These are phyloP conservation scores for Mucor indicus DNA, from an alignment of 371 early-diverging fungal species.

Conservation along the genomic window DNA sequence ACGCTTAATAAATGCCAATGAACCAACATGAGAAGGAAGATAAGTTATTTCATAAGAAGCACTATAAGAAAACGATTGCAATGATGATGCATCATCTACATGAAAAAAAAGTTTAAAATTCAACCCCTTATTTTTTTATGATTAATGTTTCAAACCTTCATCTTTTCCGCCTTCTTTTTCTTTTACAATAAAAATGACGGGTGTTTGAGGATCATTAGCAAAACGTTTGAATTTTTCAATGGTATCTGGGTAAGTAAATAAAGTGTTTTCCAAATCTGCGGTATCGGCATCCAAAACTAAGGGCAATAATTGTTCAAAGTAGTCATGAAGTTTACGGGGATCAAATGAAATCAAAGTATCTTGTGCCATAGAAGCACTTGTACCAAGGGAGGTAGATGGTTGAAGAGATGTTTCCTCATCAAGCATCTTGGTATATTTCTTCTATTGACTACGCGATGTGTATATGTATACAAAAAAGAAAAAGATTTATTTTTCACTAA, in stretches of 20 bases:
- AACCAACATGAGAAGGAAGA: conserved; percentile 72
- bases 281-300: conserved; percentile 71
- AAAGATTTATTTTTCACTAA: no score
- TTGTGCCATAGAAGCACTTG: conserved; percentile 1
- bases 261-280: conserved; percentile 55
- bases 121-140: background rate
- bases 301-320: conserved; percentile 70
- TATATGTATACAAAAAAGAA: no score
- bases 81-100: conserved; percentile 35
- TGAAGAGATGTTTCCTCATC: conserved; percentile 16
- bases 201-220: conserved; percentile 73
- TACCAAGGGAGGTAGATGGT: conserved; percentile 8
- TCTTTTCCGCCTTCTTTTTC: conserved; percentile 64
- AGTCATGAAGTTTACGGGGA: conserved; percentile 57
- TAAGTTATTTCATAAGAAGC: conserved; percentile 77
- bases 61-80: conserved; percentile 57
- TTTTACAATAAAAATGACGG: conserved; percentile 80
- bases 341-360: conserved; percentile 49
- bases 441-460: no score
- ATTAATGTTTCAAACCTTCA: conserved; percentile 29
- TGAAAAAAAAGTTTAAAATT: background rate
- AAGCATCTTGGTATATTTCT: no score
- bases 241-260: conserved; percentile 69
- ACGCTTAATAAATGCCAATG: conserved; percentile 89
- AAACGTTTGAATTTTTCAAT: conserved; percentile 74